These are phyloP conservation scores for Claviceps sp. DNA, from an alignment of 2,329 filamentous ascomycete genomes.

Conservation along the genomic window DNA sequence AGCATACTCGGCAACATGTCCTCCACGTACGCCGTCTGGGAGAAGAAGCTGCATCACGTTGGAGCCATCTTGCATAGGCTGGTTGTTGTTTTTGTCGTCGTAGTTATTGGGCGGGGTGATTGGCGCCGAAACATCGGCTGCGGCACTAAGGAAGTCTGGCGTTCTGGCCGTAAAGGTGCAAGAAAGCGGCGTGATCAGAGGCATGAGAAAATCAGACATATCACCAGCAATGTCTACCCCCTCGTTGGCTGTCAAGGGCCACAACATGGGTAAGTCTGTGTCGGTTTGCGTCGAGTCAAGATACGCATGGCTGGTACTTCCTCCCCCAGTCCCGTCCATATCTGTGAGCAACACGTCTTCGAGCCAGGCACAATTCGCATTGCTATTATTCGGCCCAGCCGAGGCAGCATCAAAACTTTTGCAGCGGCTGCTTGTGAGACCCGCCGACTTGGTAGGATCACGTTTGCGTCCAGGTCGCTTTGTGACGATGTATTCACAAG, in stretches of 20 bases:
- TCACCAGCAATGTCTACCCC: background rate
- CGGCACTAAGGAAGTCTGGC: background rate
- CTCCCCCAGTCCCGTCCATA: background rate
- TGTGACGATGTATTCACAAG: slow-evolving; percentile 21
- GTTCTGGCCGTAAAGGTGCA: background rate
- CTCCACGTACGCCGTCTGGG: background rate
- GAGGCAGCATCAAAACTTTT: background rate
- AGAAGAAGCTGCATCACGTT: background rate
- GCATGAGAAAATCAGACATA: background rate
- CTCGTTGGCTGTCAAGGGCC: background rate
- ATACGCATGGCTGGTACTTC: background rate
- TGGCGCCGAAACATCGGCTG: background rate
- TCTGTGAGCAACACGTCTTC: background rate
- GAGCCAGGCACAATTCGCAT: background rate
- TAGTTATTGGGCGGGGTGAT: background rate
- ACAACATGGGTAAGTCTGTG: background rate
- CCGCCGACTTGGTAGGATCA: background rate
- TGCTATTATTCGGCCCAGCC: background rate
- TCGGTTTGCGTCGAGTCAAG: background rate
- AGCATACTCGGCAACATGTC: background rate
- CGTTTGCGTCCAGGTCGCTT: slow-evolving; percentile 11
- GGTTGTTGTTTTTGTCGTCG: background rate
- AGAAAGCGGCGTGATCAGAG: background rate
- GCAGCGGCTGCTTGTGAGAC: background rate
- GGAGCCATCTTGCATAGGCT: background rate